Percentiles rank a stretch among this genome's conserved stretches.
phyloP scores from a whole-genome alignment of 1,139 yeast genomes.

The Pneumocystis jirovecii region DNA sequence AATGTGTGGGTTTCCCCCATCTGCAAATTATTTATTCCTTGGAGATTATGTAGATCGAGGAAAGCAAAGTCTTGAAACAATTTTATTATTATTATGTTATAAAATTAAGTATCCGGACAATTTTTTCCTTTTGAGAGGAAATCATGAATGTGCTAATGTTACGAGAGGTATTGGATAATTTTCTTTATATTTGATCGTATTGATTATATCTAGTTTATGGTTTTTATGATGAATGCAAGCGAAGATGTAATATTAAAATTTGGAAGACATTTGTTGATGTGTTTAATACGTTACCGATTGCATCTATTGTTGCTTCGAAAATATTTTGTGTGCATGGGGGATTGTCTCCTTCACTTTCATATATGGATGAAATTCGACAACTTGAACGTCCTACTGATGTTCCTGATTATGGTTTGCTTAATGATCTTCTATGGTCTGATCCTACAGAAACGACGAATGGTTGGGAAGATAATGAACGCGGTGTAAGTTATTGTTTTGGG shows the following conservation, averaged over 20 bases:
- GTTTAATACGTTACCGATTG: conserved; percentile 83
- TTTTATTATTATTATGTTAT: conserved; percentile 67
- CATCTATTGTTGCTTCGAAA: conserved; percentile 91
- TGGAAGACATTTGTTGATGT: conserved; percentile 92
- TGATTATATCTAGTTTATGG: conserved; percentile 55
- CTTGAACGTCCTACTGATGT: conserved; percentile 94
- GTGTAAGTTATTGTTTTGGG: conserved; percentile 91
- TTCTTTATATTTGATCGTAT: neutral
- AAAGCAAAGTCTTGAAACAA: conserved; percentile 84
- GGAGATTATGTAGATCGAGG: conserved; percentile 98
- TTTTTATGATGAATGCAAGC: conserved; percentile 91
- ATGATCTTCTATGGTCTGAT: conserved; percentile 90
- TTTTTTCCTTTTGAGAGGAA: conserved; percentile 80
- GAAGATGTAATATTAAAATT: conserved; percentile 79
- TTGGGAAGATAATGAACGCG: conserved; percentile 97
- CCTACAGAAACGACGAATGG: conserved; percentile 90
- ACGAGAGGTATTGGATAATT: conserved; percentile 27
- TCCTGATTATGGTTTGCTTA: conserved; percentile 85
- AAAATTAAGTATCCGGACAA: conserved; percentile 94
- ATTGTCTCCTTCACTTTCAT: conserved; percentile 73
- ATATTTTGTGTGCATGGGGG: conserved; percentile 98
- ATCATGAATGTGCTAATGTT: conserved; percentile 93
- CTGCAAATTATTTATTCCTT: conserved; percentile 73
- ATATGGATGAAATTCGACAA: conserved; percentile 80
- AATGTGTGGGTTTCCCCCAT: conserved; percentile 97